Evolutionary conservation across 495 filamentous ascomycete species (phyloP).

Genomic region (Aspergillus bertholletiae): DNA sequence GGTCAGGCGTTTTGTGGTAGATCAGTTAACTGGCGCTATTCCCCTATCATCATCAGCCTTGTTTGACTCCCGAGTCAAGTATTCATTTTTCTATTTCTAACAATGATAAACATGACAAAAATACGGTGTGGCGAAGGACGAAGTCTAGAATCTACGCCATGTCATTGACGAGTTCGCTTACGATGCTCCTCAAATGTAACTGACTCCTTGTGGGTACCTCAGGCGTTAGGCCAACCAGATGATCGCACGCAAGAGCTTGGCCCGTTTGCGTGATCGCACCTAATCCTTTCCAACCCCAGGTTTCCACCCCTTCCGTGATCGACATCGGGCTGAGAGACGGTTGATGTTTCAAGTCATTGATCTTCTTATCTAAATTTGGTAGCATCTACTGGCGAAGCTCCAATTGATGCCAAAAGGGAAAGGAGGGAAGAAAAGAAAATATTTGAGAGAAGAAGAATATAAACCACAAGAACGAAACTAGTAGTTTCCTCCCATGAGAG

Average conservation of each 20-base stretch:
- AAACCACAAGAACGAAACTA: too few relatives aligned
- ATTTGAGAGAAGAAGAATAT: too few relatives aligned
- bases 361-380: background rate
- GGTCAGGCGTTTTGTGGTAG: slow-evolving; percentile 12
- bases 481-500: too few relatives aligned
- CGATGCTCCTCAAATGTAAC: background rate
- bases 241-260: slow-evolving; percentile 15
- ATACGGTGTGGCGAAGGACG: background rate
- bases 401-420: too few relatives aligned
- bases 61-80: background rate
- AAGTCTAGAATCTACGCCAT: background rate
- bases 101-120: background rate
- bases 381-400: too few relatives aligned
- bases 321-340: background rate
- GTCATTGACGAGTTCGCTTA: background rate
- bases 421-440: too few relatives aligned
- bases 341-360: background rate
- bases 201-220: too few relatives aligned
- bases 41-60: background rate
- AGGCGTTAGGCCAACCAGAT: background rate
- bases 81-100: background rate
- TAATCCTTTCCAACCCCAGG: slow-evolving; percentile 21
- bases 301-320: slow-evolving; percentile 1
- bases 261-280: slow-evolving; percentile 36
- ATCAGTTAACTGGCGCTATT: background rate